Percentiles rank a stretch among this genome's conserved stretches.
These are phyloP conservation scores for Xylariaceae sp. DNA, from an alignment of 2,329 filamentous ascomycete genomes.

Conservation along the genomic window DNA sequence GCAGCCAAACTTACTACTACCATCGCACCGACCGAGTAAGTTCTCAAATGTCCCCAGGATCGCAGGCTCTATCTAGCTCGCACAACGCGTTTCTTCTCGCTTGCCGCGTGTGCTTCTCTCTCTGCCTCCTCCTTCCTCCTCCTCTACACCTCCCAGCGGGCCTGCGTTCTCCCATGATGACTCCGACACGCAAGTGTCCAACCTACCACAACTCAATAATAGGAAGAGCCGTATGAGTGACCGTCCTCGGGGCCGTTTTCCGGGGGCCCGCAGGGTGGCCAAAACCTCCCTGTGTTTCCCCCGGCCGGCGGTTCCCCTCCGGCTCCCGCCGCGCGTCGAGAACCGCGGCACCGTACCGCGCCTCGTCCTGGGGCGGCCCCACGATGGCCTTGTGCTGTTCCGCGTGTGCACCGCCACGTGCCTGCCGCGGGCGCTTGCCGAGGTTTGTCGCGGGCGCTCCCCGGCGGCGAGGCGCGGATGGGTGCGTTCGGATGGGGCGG, in stretches of 20 bases:
- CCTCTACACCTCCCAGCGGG: too few species aligned
- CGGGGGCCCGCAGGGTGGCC: not conserved
- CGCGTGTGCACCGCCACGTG: slow-evolving; percentile 29
- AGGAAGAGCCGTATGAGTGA: slow-evolving; percentile 31
- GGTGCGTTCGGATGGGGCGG: slow-evolving; percentile 13
- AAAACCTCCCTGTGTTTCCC: not conserved
- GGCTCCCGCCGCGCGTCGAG: slow-evolving; percentile 16
- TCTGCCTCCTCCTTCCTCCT: too few species aligned
- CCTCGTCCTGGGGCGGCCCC: slow-evolving; percentile 17
- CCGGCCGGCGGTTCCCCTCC: slow-evolving; percentile 4
- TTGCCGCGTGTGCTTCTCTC: too few species aligned
- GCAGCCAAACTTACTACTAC: too few species aligned
- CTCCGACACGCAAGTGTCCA: slow-evolving; percentile 27
- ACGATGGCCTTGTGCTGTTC: too few species aligned
- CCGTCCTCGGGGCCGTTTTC: slow-evolving; percentile 17
- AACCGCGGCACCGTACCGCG: slow-evolving; percentile 6
- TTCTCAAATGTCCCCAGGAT: too few species aligned
- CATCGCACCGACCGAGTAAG: too few species aligned
- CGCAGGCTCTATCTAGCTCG: too few species aligned
- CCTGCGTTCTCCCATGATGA: slow-evolving; percentile 25
- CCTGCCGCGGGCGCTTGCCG: slow-evolving; percentile 22
- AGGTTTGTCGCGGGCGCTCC: too few species aligned
- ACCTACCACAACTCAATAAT: slow-evolving; percentile 21
- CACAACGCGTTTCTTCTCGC: too few species aligned
- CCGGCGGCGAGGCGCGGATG: slow-evolving; percentile 14